Conservation (phyloP, 805 yeast genomes). For the Yamadazyma laniorum region DNA sequence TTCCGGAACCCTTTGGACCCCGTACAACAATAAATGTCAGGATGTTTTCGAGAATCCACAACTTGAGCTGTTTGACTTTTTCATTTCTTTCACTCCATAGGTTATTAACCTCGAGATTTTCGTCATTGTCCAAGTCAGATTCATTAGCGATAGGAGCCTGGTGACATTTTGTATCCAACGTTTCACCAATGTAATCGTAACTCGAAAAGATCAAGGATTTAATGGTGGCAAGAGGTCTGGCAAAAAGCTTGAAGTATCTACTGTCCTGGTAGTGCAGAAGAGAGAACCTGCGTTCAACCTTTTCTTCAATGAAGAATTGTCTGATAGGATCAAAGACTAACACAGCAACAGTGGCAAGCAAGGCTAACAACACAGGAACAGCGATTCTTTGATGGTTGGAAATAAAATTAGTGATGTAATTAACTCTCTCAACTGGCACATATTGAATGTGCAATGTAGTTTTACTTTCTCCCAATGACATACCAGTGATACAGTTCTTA, state of each 20-base stretch:
- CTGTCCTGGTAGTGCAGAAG: slow-evolving; percentile 46
- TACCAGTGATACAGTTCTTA: slow-evolving; percentile 85
- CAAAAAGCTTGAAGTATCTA: slow-evolving; percentile 24
- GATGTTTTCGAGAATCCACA: slow-evolving; percentile 86
- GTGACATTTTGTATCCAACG: slow-evolving; percentile 11
- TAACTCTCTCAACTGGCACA: slow-evolving; percentile 52
- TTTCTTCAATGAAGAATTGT: slow-evolving; percentile 70
- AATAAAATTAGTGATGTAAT: slow-evolving; percentile 55
- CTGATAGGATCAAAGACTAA: slow-evolving; percentile 91
- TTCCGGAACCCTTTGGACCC: slow-evolving; percentile 97
- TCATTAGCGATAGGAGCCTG: slow-evolving; percentile 17
- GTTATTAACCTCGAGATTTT: slow-evolving; percentile 23
- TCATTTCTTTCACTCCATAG: slow-evolving; percentile 74
- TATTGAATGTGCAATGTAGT: slow-evolving; percentile 69
- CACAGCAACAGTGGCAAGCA: slow-evolving; percentile 79
- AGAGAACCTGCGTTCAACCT: slow-evolving; percentile 60
- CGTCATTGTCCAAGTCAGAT: slow-evolving; percentile 12
- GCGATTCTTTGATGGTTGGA: slow-evolving; percentile 78
- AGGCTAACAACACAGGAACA: slow-evolving; percentile 74
- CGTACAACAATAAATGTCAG: slow-evolving; percentile 84
- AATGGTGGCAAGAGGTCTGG: slow-evolving; percentile 27
- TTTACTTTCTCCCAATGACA: slow-evolving; percentile 55
- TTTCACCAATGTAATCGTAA: slow-evolving; percentile 37
- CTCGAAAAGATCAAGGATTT: slow-evolving; percentile 28
- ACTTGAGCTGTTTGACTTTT: slow-evolving; percentile 61